Evolutionary conservation across 148 eudicot species (phyloP), one percentile per base, ranked within the genome.

Genomic region (Amaranthus cruentus): DNA sequence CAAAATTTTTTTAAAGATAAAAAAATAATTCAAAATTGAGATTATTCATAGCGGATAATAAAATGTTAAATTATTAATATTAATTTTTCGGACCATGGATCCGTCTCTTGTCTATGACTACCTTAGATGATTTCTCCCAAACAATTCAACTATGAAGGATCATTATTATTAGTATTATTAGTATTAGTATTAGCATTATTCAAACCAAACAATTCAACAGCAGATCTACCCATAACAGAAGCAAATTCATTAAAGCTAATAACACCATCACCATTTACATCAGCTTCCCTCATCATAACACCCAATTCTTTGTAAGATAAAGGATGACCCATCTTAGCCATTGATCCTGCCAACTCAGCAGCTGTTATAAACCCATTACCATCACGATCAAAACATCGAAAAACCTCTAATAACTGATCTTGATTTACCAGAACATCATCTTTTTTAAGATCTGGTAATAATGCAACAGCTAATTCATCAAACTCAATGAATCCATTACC

Each of bases 321-420:
- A 0, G 91, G 88, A 7, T 86, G 91, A 3, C 90, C 91, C 88
- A 85, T 82, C 74, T 90, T 90, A 9, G 92, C 86, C 96, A 90
- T 90, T 9, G 87, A 85, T 4, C 88, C 88, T 0, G 91, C 96
- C 5, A 90, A 81, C 76, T 90, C 96, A 4, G 90, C 88, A 1
- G 90, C 86, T 4, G 96, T 86, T 3, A 90, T 86, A 66, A 68
- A 86, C 0, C 92, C 96, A 53, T 86, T 88, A 1, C 89, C 90
- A 57, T 90, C 96, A 7, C 88, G 79, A 55, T 90, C 96, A 11
- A 90, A 85, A 11, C 80, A 77, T 4, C 78, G 72, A 56, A 90
- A 88, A 13, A 90, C 87, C 68, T 85, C 84, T 55, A 85, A 58
- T 2, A 90, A 83, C 63, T 90, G 87, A 4, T 88, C 90, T 28